These are phyloP conservation scores for Pseudogymnoascus sp. DNA, from an alignment of 2,329 filamentous ascomycete genomes.

Conservation along the genomic window DNA sequence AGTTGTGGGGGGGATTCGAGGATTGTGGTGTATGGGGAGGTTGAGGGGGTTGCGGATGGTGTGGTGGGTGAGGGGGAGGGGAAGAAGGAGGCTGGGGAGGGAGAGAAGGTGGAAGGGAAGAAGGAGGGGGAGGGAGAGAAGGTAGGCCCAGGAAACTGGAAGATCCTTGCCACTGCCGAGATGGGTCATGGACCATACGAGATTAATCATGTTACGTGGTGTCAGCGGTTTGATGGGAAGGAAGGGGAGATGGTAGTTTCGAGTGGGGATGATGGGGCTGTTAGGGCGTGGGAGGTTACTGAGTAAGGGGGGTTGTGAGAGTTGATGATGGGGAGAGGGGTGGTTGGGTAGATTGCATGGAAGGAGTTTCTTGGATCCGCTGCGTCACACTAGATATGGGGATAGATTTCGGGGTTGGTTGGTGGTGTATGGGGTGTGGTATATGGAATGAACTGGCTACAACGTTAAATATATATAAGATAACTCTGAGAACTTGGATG, in stretches of 20 bases:
- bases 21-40: slow-evolving; percentile 70
- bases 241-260: slow-evolving; percentile 73
- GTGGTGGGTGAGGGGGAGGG: no score
- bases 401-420: no score
- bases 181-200: slow-evolving; percentile 87
- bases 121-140: slow-evolving; percentile 18
- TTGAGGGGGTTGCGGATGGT: slow-evolving; percentile 20
- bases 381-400: neutral
- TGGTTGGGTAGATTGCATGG: neutral
- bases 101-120: slow-evolving; percentile 17
- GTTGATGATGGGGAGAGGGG: neutral
- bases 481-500: no score
- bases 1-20: slow-evolving; percentile 82
- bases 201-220: slow-evolving; percentile 88
- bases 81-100: slow-evolving; percentile 19
- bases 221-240: slow-evolving; percentile 61
- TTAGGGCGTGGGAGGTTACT: slow-evolving; percentile 68
- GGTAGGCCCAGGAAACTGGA: slow-evolving; percentile 48
- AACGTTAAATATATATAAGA: no score
- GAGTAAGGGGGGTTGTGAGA: slow-evolving; percentile 9
- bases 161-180: slow-evolving; percentile 56
- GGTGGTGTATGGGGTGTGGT: neutral
- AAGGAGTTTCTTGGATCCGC: neutral
- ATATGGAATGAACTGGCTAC: no score
- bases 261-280: slow-evolving; percentile 84